phyloP scores from a whole-genome alignment of 768 basidiomycete species.

The Tricholoma terreum region DNA sequence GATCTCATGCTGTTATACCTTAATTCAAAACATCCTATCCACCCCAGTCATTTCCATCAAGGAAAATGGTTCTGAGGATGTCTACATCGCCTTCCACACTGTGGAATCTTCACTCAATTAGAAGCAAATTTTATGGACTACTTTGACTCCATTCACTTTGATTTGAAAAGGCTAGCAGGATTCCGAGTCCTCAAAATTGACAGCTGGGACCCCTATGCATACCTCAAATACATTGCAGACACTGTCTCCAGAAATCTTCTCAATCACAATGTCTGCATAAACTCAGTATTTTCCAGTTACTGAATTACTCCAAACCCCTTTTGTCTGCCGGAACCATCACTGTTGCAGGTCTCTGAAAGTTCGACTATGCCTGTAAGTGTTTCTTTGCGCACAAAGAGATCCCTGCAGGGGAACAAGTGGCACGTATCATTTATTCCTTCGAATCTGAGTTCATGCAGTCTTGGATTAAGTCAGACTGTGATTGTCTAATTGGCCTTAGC shows the following conservation, averaged over 20 bases:
- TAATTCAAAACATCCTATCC: constrained; percentile 53
- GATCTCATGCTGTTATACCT: constrained; percentile 54
- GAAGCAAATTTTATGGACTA: constrained; percentile 44
- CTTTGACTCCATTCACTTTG: constrained; percentile 47
- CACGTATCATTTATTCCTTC: too few species aligned
- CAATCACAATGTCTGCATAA: constrained; percentile 61
- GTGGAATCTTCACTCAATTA: constrained; percentile 48
- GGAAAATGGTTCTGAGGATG: constrained; percentile 41
- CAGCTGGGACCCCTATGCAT: constrained; percentile 49
- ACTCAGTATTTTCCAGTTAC: constrained; percentile 61
- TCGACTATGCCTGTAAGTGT: too few species aligned
- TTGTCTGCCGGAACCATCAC: too few species aligned
- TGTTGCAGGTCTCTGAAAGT: too few species aligned
- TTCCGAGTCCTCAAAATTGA: constrained; percentile 54
- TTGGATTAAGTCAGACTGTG: too few species aligned
- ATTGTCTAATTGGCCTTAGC: too few species aligned
- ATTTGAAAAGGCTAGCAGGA: constrained; percentile 61
- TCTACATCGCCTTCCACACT: constrained; percentile 54
- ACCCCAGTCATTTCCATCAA: constrained; percentile 53
- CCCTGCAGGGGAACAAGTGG: too few species aligned
- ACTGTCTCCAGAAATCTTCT: constrained; percentile 64
- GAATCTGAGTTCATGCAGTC: too few species aligned
- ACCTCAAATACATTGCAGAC: constrained; percentile 53
- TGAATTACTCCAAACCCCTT: constrained; percentile 34
- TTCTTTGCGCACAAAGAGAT: too few species aligned